phyloP scores from a whole-genome alignment of 164 flowering plant genomes.

The Aristolochia californica region DNA sequence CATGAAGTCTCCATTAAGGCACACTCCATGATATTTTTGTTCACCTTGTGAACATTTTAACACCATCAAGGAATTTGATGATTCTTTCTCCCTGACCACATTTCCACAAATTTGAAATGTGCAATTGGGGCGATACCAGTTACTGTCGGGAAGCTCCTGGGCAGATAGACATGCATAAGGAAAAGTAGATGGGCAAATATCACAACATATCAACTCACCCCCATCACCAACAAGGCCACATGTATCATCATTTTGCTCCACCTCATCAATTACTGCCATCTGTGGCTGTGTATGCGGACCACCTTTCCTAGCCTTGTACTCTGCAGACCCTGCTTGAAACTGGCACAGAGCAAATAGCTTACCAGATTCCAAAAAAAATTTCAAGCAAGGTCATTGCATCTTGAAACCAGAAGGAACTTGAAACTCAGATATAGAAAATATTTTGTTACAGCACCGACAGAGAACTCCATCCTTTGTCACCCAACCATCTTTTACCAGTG shows the following conservation, averaged over 20 bases:
- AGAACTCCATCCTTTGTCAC: conserved; percentile 60
- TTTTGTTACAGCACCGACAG: conserved; percentile 61
- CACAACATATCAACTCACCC: conserved; percentile 93
- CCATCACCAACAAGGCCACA: conserved; percentile 97
- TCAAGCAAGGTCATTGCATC: conserved; percentile 46
- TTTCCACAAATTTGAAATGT: conserved; percentile 65
- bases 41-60: conserved; percentile 76
- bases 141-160: conserved; percentile 85
- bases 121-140: conserved; percentile 83
- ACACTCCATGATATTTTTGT: conserved; percentile 64
- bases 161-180: conserved; percentile 73
- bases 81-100: conserved; percentile 38
- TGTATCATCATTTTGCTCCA: conserved; percentile 87
- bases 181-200: conserved; percentile 90
- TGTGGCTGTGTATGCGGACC: conserved; percentile 7
- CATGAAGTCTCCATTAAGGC: conserved; percentile 30
- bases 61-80: conserved; percentile 22
- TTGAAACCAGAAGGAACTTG: conserved; percentile 77
- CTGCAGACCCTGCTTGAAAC: conserved; percentile 94
- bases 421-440: conserved; percentile 62
- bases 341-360: conserved; percentile 60
- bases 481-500: conserved; percentile 62
- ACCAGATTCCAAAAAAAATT: conserved; percentile 80
- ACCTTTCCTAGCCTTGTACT: conserved; percentile 60
- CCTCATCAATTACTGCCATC: conserved; percentile 31